Evolutionary conservation across 2,329 filamentous ascomycete species (phyloP).

Genomic region (Xylaria multiplex): DNA sequence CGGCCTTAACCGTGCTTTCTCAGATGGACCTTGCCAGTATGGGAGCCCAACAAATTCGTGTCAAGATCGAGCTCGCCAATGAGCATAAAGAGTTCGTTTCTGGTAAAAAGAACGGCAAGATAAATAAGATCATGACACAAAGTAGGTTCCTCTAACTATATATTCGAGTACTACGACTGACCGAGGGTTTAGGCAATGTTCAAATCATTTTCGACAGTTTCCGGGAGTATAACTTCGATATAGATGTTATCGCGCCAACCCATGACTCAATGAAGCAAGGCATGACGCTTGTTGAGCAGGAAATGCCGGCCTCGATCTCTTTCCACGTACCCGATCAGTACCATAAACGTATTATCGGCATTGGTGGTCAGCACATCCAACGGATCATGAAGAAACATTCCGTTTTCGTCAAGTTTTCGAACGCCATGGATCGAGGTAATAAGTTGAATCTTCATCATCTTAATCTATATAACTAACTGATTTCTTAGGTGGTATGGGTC

Average conservation of each 20-base stretch:
- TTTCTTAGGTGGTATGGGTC: slow-evolving; percentile 73
- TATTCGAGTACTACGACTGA: slow-evolving; percentile 41
- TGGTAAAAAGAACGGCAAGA: slow-evolving; percentile 99
- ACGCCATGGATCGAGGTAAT: slow-evolving; percentile 92
- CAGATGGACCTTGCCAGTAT: slow-evolving; percentile 85
- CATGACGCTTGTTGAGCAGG: slow-evolving; percentile 91
- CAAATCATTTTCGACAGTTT: slow-evolving; percentile 99
- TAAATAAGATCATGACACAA: slow-evolving; percentile 99
- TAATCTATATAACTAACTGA: slow-evolving; percentile 16
- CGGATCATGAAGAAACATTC: slow-evolving; percentile 99
- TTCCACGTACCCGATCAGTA: slow-evolving; percentile 99
- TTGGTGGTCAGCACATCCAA: slow-evolving; percentile 97
- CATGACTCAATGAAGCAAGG: slow-evolving; percentile 97
- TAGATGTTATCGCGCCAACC: slow-evolving; percentile 90
- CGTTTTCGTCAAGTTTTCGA: slow-evolving; percentile 99
- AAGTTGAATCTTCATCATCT: slow-evolving; percentile 10
- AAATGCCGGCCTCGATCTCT: slow-evolving; percentile 98
- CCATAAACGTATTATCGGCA: slow-evolving; percentile 98
- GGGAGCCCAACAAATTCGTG: slow-evolving; percentile 84
- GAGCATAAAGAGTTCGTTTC: slow-evolving; percentile 99
- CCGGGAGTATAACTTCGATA: slow-evolving; percentile 99
- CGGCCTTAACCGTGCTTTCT: slow-evolving; percentile 92
- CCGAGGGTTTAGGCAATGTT: slow-evolving; percentile 73
- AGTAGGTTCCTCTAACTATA: slow-evolving; percentile 61
- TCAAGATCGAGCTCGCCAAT: slow-evolving; percentile 98